Evolutionary conservation across 2,329 filamentous ascomycete genomes (phyloP).

Genomic region (Xylariaceae sp.): DNA sequence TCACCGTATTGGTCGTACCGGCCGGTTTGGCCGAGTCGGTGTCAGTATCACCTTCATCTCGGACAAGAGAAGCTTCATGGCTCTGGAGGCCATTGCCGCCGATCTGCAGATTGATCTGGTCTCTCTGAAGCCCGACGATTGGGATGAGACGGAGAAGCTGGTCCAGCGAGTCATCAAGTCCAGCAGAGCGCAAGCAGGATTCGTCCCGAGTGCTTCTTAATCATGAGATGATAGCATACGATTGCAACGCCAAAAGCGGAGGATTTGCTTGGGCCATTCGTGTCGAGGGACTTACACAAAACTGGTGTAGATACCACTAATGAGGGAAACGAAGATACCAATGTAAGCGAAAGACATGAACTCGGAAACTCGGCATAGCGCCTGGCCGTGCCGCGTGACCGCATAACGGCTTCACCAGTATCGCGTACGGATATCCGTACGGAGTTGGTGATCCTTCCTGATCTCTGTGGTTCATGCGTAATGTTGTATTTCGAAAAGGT

Average conservation of each 20-base stretch:
- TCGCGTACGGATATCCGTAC: too few relatives aligned
- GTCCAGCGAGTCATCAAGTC: slow-evolving; percentile 78
- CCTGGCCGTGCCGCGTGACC: too few relatives aligned
- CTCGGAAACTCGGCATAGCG: too few relatives aligned
- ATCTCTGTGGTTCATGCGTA: too few relatives aligned
- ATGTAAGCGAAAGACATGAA: too few relatives aligned
- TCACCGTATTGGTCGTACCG: slow-evolving; percentile 94
- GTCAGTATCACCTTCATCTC: slow-evolving; percentile 94
- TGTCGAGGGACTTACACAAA: too few relatives aligned
- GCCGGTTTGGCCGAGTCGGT: slow-evolving; percentile 91
- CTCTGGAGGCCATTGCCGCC: slow-evolving; percentile 69
- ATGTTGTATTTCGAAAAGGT: too few relatives aligned
- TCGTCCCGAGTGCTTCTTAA: slow-evolving; percentile 35
- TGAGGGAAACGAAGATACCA: too few relatives aligned
- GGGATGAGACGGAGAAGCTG: slow-evolving; percentile 79
- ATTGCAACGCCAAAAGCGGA: slow-evolving; percentile 1
- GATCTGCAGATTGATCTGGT: slow-evolving; percentile 77
- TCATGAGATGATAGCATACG: too few relatives aligned
- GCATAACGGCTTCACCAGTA: too few relatives aligned
- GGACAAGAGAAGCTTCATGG: slow-evolving; percentile 71
- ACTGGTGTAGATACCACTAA: too few relatives aligned
- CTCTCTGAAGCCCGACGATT: slow-evolving; percentile 75
- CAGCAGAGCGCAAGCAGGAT: slow-evolving; percentile 49
- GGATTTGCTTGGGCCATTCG: slow-evolving; percentile 3
- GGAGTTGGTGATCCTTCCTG: too few relatives aligned